These are phyloP conservation scores for Dendryphion nanum DNA, from an alignment of 2,329 filamentous ascomycete genomes.

Conservation along the genomic window DNA sequence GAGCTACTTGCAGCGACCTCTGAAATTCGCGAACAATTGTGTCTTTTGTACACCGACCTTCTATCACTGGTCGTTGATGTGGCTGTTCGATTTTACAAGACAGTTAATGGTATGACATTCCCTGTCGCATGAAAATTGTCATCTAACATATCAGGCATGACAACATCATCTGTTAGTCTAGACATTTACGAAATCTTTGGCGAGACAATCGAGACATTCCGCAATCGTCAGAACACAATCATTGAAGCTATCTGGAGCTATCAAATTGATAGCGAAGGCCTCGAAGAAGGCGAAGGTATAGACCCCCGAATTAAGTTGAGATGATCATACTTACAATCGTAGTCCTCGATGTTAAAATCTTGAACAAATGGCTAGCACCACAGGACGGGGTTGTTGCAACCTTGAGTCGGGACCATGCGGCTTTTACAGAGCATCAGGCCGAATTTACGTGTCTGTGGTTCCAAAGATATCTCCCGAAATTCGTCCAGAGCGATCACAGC, in stretches of 20 bases:
- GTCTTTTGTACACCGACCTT: too few relatives aligned
- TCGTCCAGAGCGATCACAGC: too few relatives aligned
- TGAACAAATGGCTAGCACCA: slow-evolving; percentile 43
- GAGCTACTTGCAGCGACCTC: too few relatives aligned
- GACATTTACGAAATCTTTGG: slow-evolving; percentile 42
- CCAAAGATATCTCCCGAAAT: too few relatives aligned
- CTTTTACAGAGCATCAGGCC: too few relatives aligned
- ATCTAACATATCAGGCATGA: slow-evolving; percentile 25
- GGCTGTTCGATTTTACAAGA: slow-evolving; percentile 39
- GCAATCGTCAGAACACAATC: slow-evolving; percentile 34
- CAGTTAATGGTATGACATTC: slow-evolving; percentile 37
- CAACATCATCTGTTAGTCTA: slow-evolving; percentile 29
- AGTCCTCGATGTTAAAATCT: slow-evolving; percentile 33
- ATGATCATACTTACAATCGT: not conserved
- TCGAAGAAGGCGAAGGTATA: slow-evolving; percentile 23
- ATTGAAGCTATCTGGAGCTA: slow-evolving; percentile 40
- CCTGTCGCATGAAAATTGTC: not conserved
- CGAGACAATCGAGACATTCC: slow-evolving; percentile 38
- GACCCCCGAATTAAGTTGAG: not conserved
- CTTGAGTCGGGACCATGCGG: too few relatives aligned
- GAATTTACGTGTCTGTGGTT: too few relatives aligned
- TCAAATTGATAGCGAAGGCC: slow-evolving; percentile 31
- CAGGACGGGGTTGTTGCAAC: too few relatives aligned
- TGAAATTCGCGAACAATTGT: too few relatives aligned
- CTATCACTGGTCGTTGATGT: too few relatives aligned